Evolutionary conservation across 108 stramenopile species (phyloP).

Genomic region (Stephanodiscus triporus): DNA sequence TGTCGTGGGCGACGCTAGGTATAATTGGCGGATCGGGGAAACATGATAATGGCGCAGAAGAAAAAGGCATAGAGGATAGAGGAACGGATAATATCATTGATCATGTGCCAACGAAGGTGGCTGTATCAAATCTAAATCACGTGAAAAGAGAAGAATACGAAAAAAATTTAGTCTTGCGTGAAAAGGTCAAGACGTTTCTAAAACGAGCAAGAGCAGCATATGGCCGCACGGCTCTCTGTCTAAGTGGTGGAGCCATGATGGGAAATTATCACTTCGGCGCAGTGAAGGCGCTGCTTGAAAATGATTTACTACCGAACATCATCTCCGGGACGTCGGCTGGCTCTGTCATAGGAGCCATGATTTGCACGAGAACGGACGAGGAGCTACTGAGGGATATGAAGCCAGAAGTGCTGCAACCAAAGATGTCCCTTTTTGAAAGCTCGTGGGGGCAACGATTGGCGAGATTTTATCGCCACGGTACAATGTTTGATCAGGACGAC

Average conservation of each 20-base stretch:
- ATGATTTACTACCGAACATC: conserved; percentile 88
- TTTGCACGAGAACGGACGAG: conserved; percentile 91
- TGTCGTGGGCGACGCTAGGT: conserved; percentile 26
- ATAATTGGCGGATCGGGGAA: conserved; percentile 2
- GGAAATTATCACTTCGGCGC: conserved; percentile 96
- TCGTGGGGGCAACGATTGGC: conserved; percentile 68
- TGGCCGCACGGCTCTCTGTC: conserved; percentile 94
- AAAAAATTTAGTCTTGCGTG: conserved; percentile 46
- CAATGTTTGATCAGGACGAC: conserved; percentile 74
- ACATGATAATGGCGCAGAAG: conserved; percentile 27
- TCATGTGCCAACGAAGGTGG: conserved; percentile 4
- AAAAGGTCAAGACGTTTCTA: conserved; percentile 70
- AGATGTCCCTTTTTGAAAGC: conserved; percentile 69
- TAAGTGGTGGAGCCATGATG: conserved; percentile 95
- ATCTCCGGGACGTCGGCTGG: conserved; percentile 96
- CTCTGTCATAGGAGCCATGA: conserved; percentile 88
- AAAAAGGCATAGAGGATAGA: conserved; percentile 28
- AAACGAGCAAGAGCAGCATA: conserved; percentile 93
- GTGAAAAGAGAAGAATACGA: conserved; percentile 14
- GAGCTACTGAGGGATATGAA: conserved; percentile 79
- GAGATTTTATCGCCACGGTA: conserved; percentile 57
- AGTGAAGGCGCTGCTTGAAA: conserved; percentile 81
- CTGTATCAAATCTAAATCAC: background rate
- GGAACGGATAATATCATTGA: background rate
- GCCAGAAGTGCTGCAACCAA: conserved; percentile 58